Evolutionary conservation across 1,284 basidiomycete genomes (phyloP).

Genomic region (Trametes sp.): DNA sequence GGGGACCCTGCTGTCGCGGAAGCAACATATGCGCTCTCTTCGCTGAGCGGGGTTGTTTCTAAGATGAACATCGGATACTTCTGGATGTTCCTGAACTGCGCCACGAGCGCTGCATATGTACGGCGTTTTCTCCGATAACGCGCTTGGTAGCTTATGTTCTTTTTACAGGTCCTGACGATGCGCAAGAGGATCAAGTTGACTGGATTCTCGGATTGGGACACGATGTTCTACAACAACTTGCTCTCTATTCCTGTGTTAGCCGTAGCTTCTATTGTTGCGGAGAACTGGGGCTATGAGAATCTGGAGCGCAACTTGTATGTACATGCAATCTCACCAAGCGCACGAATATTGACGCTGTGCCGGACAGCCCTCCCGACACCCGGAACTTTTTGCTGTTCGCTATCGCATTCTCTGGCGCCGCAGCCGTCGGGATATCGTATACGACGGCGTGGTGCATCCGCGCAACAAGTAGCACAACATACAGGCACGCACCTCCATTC

Average conservation of each 20-base stretch:
- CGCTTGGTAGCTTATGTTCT: not conserved
- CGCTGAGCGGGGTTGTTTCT: slow-evolving; percentile 57
- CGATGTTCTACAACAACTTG: slow-evolving; percentile 99
- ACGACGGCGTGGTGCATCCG: slow-evolving; percentile 99
- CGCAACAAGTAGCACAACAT: slow-evolving; percentile 96
- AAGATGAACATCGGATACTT: slow-evolving; percentile 88
- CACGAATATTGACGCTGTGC: slow-evolving; percentile 18
- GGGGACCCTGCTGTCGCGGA: slow-evolving; percentile 52
- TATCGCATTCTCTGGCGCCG: slow-evolving; percentile 95
- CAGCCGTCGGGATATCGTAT: slow-evolving; percentile 97
- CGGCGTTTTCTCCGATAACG: slow-evolving; percentile 35
- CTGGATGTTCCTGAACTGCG: slow-evolving; percentile 97
- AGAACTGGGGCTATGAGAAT: slow-evolving; percentile 90
- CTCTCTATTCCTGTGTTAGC: slow-evolving; percentile 92
- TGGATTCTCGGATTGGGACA: slow-evolving; percentile 99
- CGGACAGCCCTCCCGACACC: slow-evolving; percentile 80
- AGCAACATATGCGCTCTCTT: slow-evolving; percentile 48
- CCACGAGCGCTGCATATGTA: slow-evolving; percentile 92
- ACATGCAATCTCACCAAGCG: slow-evolving; percentile 1
- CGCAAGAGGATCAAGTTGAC: slow-evolving; percentile 96
- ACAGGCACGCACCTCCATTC: slow-evolving; percentile 62
- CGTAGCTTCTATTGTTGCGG: slow-evolving; percentile 84
- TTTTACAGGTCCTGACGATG: slow-evolving; percentile 87
- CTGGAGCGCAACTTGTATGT: slow-evolving; percentile 89
- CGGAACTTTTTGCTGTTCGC: slow-evolving; percentile 84